phyloP scores from a whole-genome alignment of 1,284 basidiomycete genomes.

The Irpex rosettiformis region DNA sequence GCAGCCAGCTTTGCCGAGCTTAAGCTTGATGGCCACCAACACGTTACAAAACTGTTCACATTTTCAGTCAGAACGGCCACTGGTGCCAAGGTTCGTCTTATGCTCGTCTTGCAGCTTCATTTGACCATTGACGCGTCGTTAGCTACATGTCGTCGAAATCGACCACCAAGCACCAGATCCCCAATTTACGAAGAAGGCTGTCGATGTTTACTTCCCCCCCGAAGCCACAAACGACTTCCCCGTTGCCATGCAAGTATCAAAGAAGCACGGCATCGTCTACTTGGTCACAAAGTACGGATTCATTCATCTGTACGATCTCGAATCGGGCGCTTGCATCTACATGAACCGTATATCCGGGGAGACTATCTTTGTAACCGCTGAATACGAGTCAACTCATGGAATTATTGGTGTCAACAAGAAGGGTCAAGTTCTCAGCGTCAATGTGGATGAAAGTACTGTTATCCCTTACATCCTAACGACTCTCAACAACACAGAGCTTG shows the following conservation, averaged over 20 bases:
- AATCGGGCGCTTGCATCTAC: conserved; percentile 98
- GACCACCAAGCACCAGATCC: conserved; percentile 95
- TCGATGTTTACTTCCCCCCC: conserved; percentile 99
- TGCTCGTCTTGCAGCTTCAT: conserved; percentile 6
- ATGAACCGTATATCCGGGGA: conserved; percentile 99
- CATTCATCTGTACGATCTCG: conserved; percentile 98
- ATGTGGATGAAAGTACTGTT: conserved; percentile 94
- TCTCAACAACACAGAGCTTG: conserved; percentile 96
- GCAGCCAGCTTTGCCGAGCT: conserved; percentile 95
- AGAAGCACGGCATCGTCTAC: conserved; percentile 96
- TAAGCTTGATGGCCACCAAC: conserved; percentile 83
- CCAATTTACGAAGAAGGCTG: conserved; percentile 96
- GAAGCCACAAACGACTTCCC: conserved; percentile 99
- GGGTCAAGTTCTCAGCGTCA: conserved; percentile 97
- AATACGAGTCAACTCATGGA: conserved; percentile 91
- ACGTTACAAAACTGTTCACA: conserved; percentile 89
- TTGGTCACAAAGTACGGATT: conserved; percentile 99
- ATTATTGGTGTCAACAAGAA: conserved; percentile 99
- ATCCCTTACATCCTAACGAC: conserved; percentile 94
- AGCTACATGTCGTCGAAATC: conserved; percentile 99
- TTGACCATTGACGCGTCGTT: conserved; percentile 12
- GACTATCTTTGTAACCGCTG: conserved; percentile 98
- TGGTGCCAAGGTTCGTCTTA: conserved; percentile 83
- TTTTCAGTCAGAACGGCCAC: conserved; percentile 95
- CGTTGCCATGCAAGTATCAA: conserved; percentile 99